phyloP scores from a whole-genome alignment of 2,329 filamentous ascomycete genomes.

The Fusarium cyanostomum region DNA sequence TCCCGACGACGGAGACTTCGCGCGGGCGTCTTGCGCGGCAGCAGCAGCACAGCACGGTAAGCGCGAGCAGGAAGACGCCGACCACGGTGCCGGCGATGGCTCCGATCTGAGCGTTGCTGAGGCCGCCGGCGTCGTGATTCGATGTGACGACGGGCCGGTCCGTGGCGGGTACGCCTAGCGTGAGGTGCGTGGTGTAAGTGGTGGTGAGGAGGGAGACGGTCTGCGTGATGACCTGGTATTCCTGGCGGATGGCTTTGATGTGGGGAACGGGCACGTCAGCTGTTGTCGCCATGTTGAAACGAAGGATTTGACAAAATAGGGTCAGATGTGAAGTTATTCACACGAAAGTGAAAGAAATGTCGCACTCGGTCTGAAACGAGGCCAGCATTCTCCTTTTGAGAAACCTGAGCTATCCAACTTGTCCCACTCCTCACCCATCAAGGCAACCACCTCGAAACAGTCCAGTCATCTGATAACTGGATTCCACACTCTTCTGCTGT shows the following conservation, averaged over 20 bases:
- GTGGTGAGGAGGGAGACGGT: slow-evolving; percentile 47
- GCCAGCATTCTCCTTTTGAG: slow-evolving; percentile 31
- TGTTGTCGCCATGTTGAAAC: slow-evolving; percentile 8
- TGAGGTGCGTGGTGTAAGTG: slow-evolving; percentile 51
- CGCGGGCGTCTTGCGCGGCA: slow-evolving; percentile 20
- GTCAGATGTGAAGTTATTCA: slow-evolving; percentile 28
- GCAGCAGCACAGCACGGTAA: slow-evolving; percentile 48
- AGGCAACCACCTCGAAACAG: slow-evolving; percentile 33
- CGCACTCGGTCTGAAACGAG: background rate
- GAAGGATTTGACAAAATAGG: background rate
- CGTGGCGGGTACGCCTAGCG: slow-evolving; percentile 36
- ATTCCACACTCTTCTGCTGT: slow-evolving; percentile 7
- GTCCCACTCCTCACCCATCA: slow-evolving; percentile 18
- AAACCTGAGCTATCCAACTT: background rate
- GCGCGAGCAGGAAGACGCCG: slow-evolving; percentile 48
- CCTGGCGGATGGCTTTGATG: slow-evolving; percentile 38
- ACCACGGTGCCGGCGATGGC: slow-evolving; percentile 54
- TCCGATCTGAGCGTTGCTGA: slow-evolving; percentile 52
- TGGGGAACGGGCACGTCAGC: slow-evolving; percentile 8
- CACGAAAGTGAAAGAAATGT: slow-evolving; percentile 25
- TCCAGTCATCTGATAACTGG: slow-evolving; percentile 36
- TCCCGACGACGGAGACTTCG: background rate
- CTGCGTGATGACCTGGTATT: slow-evolving; percentile 49
- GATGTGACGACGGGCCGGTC: slow-evolving; percentile 22
- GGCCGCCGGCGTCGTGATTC: slow-evolving; percentile 33